Percentiles rank a stretch among this genome's conserved stretches.
These are phyloP conservation scores for Hypoxylon perforatum DNA, from an alignment of 495 filamentous ascomycete species.

Conservation along the genomic window DNA sequence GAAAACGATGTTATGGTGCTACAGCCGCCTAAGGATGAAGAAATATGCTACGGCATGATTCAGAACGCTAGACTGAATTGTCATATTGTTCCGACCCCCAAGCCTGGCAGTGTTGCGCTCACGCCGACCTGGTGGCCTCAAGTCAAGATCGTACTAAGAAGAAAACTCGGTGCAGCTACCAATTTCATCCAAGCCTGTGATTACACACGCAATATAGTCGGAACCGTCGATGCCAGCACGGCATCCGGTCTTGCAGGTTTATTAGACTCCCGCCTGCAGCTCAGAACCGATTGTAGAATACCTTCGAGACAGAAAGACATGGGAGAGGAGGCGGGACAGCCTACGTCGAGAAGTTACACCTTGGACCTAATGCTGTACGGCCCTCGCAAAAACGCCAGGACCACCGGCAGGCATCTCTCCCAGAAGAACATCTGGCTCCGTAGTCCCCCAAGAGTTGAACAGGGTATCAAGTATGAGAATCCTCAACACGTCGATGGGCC, in stretches of 20 bases:
- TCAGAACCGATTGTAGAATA: conserved; percentile 75
- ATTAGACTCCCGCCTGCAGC: conserved; percentile 69
- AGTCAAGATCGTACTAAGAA: conserved; percentile 75
- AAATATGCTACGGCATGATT: conserved; percentile 88
- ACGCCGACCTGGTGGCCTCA: conserved; percentile 71
- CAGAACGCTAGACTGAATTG: conserved; percentile 76
- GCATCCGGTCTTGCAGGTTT: conserved; percentile 74
- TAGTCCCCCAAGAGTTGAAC: conserved; percentile 70
- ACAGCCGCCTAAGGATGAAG: conserved; percentile 59
- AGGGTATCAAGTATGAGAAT: conserved; percentile 73
- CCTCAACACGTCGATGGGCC: conserved; percentile 63
- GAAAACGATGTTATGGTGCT: conserved; percentile 67
- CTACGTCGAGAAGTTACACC: conserved; percentile 65
- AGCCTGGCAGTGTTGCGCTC: conserved; percentile 64
- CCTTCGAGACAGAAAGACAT: conserved; percentile 66
- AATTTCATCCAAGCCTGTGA: conserved; percentile 76
- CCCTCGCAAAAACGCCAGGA: conserved; percentile 68
- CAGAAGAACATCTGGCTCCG: conserved; percentile 73
- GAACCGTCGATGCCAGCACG: conserved; percentile 75
- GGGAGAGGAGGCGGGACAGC: conserved; percentile 61
- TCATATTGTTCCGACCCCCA: conserved; percentile 71
- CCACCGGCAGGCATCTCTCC: conserved; percentile 73
- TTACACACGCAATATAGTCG: conserved; percentile 74
- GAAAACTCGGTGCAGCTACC: conserved; percentile 62
- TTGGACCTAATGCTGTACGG: conserved; percentile 84